Percentiles rank a stretch among this genome's conserved stretches.
phyloP scores from a whole-genome alignment of 176 grass and related monocot species.

The Musa itinerans region DNA sequence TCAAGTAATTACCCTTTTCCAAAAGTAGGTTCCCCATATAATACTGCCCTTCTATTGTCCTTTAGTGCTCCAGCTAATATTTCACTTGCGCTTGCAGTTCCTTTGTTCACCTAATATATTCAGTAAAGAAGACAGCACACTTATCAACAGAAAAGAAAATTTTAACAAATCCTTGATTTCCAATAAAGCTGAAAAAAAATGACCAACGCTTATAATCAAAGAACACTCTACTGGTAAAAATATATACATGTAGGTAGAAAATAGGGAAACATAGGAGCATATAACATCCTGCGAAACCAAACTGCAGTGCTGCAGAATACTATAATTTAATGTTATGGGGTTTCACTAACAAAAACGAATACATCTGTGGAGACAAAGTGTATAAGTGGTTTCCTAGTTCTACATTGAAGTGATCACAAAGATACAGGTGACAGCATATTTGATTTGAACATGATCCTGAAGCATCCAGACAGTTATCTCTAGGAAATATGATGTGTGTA shows the following conservation, averaged over 20 bases:
- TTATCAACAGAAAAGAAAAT: neutral
- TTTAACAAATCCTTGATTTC: neutral
- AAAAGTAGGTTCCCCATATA: constrained; percentile 89
- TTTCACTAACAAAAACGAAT: no score
- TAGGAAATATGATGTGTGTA: neutral
- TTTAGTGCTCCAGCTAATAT: constrained; percentile 93
- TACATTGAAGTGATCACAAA: no score
- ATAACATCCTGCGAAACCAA: no score
- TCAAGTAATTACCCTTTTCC: constrained; percentile 64
- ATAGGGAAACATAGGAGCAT: no score
- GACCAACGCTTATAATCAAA: no score
- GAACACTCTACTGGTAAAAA: no score
- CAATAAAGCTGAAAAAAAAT: neutral
- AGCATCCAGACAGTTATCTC: neutral
- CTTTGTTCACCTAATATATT: constrained; percentile 79
- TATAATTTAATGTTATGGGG: no score
- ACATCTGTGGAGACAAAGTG: no score
- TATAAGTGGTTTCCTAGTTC: no score
- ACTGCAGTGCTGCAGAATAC: no score
- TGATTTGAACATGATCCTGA: neutral
- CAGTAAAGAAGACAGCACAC: neutral
- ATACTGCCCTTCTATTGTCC: constrained; percentile 82
- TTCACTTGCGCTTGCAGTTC: constrained; percentile 92
- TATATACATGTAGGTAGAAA: no score
- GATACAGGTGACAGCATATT: no score